Base-by-base conservation (phyloP, 768 basidiomycete species). In the Amylocystis lapponica region DNA sequence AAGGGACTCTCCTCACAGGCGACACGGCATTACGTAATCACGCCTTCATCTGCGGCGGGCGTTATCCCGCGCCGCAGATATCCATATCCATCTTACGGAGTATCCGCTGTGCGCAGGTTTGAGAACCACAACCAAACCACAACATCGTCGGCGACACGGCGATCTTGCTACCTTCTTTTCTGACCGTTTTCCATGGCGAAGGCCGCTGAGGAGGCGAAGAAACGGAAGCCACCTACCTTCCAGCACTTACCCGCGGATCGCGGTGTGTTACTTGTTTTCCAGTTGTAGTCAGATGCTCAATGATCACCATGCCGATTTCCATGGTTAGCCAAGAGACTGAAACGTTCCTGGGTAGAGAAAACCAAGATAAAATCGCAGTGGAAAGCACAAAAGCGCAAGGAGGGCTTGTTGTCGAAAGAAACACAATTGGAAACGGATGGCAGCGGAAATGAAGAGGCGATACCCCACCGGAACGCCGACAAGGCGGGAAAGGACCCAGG, bases 331-430 rank as follows among this genome's bases (percentile, higher is more conserved):
- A 86, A 78, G 61, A 82, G 80, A 53, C 69, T 94, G 45, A 94
- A 91, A 64, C 74, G 78, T 58, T 73, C 78, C 45, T 93, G 92
- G 79, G 74, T 94, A 9, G 73, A 84, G 43, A 79, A 74, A 47
- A 74, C 74, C 46, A 90, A 89, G 65, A 75, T 89, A 43, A 86
- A 83, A 56, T 78, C 75, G 52, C 75, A 83, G 66, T 91, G 88
- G 85, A 83, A 75, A 55, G 69, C 76, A 27, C 70, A 86, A 66
- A 86, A 83, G 66, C 72, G 73, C 46, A 70, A 65, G 58, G 69
- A 71, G 46, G 69, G 66, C 14, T 51, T 69, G 19, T 45, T 52
- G 22, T 41, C 57, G 8, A 19, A 45, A 16, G 41, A 43, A 25
- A 26, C 48, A 21, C 33, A 39, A 32, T 40, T 42, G 25, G 47